Evolutionary conservation across 1,284 basidiomycete genomes (phyloP), one percentile per base, ranked within the genome.

Genomic region (Cutaneotrichosporon sp.): DNA sequence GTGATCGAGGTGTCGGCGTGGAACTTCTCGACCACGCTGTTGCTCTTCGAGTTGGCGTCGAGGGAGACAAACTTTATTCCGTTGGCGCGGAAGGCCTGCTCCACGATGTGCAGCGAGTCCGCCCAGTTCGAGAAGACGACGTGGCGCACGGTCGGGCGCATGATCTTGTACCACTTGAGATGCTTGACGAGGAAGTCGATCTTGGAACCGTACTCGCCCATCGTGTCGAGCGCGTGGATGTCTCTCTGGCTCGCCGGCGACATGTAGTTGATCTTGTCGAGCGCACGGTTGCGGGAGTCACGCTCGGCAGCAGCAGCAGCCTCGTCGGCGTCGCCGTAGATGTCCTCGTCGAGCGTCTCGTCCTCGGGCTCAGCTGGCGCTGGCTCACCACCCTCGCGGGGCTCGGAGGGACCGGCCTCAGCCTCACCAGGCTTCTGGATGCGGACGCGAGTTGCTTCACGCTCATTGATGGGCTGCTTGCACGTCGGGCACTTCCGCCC

Each of bases 351-450:
- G 7, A n/a, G 34, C 18, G 58, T 52, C 27, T 49, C 50, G 18
- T 59, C 59, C 43, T 50, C 60, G 14, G 24, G 27, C 38, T 42
- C 25, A n/a, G n/a, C n/a, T n/a, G n/a, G n/a, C 33, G 51, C 24
- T n/a, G 27, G 18, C 47, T 18, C 27, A 0, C 27, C 27, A 10
- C 25, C 18, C 29, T 51, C 31, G 20, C 9, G 22, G 3, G 5
- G 24, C 25, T 54, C 54, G 25, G n/a, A 22, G 27, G n/a, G n/a
- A n/a, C n/a, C n/a, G n/a, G 13, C 50, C 4, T n/a, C 53, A 22
- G 45, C 50, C 25, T 49, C 38, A 22, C 22, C 22, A 8, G 55
- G 7, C n/a, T 20, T 33, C 25, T 57, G 89, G 9, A 93, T 91
- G 89, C 58, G 58, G 9, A 60, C 53, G 24, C 58, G 54, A 18